Percentiles rank a stretch among this genome's conserved stretches.
These are phyloP conservation scores for Penicillium sp. DNA, from an alignment of 2,329 filamentous ascomycete genomes.

Conservation along the genomic window DNA sequence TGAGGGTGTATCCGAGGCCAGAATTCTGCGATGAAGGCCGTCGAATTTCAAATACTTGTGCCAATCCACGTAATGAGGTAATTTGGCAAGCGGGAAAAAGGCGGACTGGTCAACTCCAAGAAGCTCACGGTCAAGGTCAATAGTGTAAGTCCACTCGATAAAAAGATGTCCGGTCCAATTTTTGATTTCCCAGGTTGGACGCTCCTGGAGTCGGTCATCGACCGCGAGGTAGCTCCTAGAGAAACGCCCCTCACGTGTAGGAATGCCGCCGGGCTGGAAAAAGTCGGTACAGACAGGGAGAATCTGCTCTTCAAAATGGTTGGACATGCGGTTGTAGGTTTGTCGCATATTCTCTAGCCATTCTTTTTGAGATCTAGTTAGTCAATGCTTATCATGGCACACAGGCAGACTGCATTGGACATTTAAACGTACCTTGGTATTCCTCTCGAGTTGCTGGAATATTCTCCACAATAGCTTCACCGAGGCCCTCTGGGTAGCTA, in stretches of 20 bases:
- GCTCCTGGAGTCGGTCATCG: slow-evolving; percentile 19
- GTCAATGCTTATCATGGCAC: not conserved
- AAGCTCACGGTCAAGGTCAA: slow-evolving; percentile 27
- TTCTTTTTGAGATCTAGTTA: slow-evolving; percentile 11
- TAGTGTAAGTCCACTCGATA: slow-evolving; percentile 25
- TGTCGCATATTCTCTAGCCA: slow-evolving; percentile 23
- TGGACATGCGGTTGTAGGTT: slow-evolving; percentile 12
- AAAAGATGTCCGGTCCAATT: not conserved
- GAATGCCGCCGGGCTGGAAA: slow-evolving; percentile 4
- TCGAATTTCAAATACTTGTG: slow-evolving; percentile 17
- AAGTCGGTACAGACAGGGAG: slow-evolving; percentile 16
- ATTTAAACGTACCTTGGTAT: slow-evolving; percentile 19
- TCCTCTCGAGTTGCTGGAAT: slow-evolving; percentile 21
- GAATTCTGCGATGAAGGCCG: not conserved
- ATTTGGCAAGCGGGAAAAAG: slow-evolving; percentile 14
- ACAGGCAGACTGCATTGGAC: too few relatives aligned
- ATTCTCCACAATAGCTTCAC: slow-evolving; percentile 18
- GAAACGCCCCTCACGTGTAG: slow-evolving; percentile 12
- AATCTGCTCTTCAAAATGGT: slow-evolving; percentile 20
- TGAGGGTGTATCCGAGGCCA: slow-evolving; percentile 11
- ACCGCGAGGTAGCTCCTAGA: slow-evolving; percentile 20
- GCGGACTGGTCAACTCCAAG: slow-evolving; percentile 20
- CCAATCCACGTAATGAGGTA: slow-evolving; percentile 20
- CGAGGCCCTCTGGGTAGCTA: slow-evolving; percentile 27
- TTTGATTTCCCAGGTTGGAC: slow-evolving; percentile 15